phyloP scores from a whole-genome alignment of 73 alveolate species.

The Symbiodinium natans region DNA sequence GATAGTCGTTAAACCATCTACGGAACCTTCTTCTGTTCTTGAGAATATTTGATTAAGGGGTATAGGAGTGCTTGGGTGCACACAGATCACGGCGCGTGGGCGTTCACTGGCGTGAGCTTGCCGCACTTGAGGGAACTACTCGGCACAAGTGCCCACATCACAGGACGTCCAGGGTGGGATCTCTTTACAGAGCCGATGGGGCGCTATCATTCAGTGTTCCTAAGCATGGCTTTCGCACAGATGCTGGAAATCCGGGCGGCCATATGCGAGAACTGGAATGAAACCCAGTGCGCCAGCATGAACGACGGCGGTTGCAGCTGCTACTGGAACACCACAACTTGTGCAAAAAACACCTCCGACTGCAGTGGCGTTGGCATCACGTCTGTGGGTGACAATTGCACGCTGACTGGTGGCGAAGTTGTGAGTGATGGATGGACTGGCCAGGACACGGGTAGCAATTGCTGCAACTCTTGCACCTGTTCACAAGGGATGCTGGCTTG shows the following conservation, averaged over 20 bases:
- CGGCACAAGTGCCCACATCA: too few species aligned
- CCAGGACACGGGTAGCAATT: background rate
- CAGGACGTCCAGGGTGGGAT: too few species aligned
- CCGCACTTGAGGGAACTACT: too few species aligned
- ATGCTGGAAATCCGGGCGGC: background rate
- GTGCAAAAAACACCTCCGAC: background rate
- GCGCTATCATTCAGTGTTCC: too few species aligned
- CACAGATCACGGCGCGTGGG: too few species aligned
- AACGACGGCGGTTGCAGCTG: conserved; percentile 20
- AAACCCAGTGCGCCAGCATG: background rate
- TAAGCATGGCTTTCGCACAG: too few species aligned
- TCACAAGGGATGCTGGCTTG: background rate
- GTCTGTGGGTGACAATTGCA: background rate
- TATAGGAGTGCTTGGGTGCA: too few species aligned
- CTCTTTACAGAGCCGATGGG: too few species aligned
- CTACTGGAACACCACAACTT: background rate
- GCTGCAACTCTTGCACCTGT: background rate
- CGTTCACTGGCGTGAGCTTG: too few species aligned
- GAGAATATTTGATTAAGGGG: too few species aligned
- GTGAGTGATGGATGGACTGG: conserved; percentile 20
- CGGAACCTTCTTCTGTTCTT: too few species aligned
- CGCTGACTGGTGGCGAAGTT: background rate
- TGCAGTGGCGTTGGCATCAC: conserved; percentile 21
- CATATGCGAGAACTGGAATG: background rate
- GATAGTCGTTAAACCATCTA: too few species aligned